These are phyloP conservation scores for Fusarium clavum DNA, from an alignment of 2,329 filamentous ascomycete genomes.

Conservation along the genomic window DNA sequence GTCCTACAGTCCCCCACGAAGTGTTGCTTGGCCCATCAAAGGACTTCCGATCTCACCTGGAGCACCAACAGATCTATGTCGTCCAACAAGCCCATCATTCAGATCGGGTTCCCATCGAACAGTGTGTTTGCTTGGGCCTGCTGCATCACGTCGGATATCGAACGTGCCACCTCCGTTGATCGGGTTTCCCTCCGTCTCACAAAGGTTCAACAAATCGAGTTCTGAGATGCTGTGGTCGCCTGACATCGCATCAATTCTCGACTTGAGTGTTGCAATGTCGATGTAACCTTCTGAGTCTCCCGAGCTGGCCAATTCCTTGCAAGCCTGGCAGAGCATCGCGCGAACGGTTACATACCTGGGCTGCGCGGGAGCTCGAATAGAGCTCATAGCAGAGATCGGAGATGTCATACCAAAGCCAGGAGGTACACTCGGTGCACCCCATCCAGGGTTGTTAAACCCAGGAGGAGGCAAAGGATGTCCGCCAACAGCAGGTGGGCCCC, in stretches of 20 bases:
- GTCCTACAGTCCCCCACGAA: slow-evolving; percentile 52
- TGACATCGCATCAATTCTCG: slow-evolving; percentile 69
- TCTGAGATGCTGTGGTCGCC: slow-evolving; percentile 55
- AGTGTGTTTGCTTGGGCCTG: slow-evolving; percentile 51
- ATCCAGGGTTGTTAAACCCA: slow-evolving; percentile 57
- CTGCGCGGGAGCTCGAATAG: slow-evolving; percentile 56
- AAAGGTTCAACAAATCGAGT: slow-evolving; percentile 82
- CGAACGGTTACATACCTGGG: slow-evolving; percentile 77
- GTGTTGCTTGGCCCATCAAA: slow-evolving; percentile 58
- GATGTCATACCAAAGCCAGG: slow-evolving; percentile 52
- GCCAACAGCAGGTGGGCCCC: slow-evolving; percentile 54
- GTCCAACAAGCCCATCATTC: slow-evolving; percentile 55
- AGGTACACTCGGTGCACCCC: slow-evolving; percentile 51
- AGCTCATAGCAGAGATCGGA: slow-evolving; percentile 46
- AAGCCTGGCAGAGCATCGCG: slow-evolving; percentile 80
- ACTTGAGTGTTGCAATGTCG: slow-evolving; percentile 74
- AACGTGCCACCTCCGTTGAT: slow-evolving; percentile 94
- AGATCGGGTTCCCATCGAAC: slow-evolving; percentile 69
- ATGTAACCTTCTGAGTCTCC: slow-evolving; percentile 72
- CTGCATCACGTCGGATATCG: slow-evolving; percentile 68
- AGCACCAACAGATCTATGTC: slow-evolving; percentile 62
- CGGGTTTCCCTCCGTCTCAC: slow-evolving; percentile 88
- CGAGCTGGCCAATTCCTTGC: slow-evolving; percentile 67
- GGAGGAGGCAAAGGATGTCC: slow-evolving; percentile 59
- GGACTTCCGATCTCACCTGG: slow-evolving; percentile 80